Evolutionary conservation across 2,329 filamentous ascomycete genomes (phyloP), one percentile per base, ranked within the genome.

Genomic region (Kalaharituber pfeilii): DNA sequence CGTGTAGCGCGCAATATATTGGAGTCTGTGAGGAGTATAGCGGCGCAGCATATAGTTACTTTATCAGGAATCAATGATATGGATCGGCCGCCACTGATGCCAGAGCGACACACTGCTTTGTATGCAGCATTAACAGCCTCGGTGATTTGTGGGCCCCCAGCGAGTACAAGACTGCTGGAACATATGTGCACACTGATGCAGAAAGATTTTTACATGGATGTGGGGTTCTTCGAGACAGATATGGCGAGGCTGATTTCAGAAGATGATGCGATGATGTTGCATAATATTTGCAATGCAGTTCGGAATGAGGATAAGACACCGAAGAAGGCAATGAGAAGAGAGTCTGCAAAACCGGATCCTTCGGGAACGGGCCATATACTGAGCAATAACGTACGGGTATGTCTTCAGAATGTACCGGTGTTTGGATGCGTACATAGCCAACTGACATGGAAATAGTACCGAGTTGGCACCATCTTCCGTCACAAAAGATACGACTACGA

Each of bases 1-100:
- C 80, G 87, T 52, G 84, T 82, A 8, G 80, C 81, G 13, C 80
- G 82, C 62, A 95, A 94, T 67, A 88, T 96, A 60, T 75, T 84
- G 62, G 80, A 80, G 47, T 84, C 84, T 1, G 72, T 86, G 45
- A 73, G 80, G 63, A 71, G 76, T 64, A 65, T 22, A 18, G 42
- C n/a, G 18, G 3, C 7, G 4, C 42, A 47, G 24, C 42, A 65
- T 67, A 67, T 67, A 57, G 63, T 66, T 64, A 66, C 65, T 62
- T 66, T 65, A 60, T 66, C 52, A 13, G 50, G 36, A 6, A 22
- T 11, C 9, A 18, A 33, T 25, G 65, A 65, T 36, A 57, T 56
- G 36, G 59, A 67, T 18, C 59, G 65, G 47, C 61, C 57, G 7
- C 65, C 65, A 33, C 63, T 66, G 7, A 62, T 62, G 27, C 60